These are phyloP conservation scores for Xylariales sp. DNA, from an alignment of 2,329 filamentous ascomycete genomes.

Conservation along the genomic window DNA sequence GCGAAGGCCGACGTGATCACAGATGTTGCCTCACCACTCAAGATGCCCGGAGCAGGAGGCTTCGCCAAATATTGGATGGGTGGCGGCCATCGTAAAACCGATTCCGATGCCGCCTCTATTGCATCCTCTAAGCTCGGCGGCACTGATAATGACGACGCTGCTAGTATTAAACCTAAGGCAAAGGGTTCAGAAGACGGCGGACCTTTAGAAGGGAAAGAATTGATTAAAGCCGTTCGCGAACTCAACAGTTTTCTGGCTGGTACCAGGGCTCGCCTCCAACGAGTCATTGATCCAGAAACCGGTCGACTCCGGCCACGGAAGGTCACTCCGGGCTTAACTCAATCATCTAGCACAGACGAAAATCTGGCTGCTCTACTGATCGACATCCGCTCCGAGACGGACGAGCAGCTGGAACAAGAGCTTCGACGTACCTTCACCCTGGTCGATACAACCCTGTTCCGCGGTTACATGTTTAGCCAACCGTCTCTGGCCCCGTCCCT, in stretches of 20 bases:
- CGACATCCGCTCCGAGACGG: conserved; percentile 59
- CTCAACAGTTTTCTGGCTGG: conserved; percentile 90
- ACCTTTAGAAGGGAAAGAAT: conserved; percentile 80
- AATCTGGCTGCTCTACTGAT: conserved; percentile 51
- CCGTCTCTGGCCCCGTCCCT: conserved; percentile 87
- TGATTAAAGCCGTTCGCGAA: conserved; percentile 83
- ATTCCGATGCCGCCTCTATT: conserved; percentile 69
- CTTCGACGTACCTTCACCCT: conserved; percentile 81
- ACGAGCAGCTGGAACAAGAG: conserved; percentile 74
- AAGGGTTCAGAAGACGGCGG: conserved; percentile 62
- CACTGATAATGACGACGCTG: conserved; percentile 62
- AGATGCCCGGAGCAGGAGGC: conserved; percentile 52
- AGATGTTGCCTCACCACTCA: conserved; percentile 52
- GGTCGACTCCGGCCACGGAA: conserved; percentile 69
- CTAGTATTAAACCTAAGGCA: conserved; percentile 61
- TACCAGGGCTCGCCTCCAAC: conserved; percentile 75
- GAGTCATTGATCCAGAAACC: conserved; percentile 70
- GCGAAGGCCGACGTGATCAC: conserved; percentile 43
- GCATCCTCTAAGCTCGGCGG: conserved; percentile 68
- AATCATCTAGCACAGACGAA: conserved; percentile 47
- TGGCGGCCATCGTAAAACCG: conserved; percentile 54
- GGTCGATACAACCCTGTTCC: conserved; percentile 94
- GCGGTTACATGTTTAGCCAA: conserved; percentile 92
- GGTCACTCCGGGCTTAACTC: conserved; percentile 56
- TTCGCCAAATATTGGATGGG: conserved; percentile 67